Evolutionary conservation across 2,329 filamentous ascomycete genomes (phyloP).

Genomic region (Fusarium lyarnte): DNA sequence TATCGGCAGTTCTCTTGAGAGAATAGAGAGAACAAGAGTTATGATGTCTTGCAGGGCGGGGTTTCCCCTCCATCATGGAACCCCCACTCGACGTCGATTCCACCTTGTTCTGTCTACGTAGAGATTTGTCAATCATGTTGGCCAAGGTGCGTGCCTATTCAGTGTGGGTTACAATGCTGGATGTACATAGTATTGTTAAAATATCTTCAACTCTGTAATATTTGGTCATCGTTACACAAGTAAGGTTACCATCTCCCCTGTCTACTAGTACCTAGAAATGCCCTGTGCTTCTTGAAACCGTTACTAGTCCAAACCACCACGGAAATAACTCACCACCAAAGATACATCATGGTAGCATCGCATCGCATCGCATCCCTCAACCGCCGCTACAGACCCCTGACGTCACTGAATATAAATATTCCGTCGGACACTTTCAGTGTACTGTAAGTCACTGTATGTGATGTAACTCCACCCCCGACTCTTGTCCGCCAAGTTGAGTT

Average conservation of each 20-base stretch:
- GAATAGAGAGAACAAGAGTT: slow-evolving; percentile 4
- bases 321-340: slow-evolving; percentile 8
- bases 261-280: background rate
- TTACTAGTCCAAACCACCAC: slow-evolving; percentile 1
- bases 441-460: background rate
- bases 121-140: background rate
- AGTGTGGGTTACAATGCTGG: background rate
- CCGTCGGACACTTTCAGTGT: background rate
- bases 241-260: background rate
- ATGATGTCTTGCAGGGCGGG: slow-evolving; percentile 17
- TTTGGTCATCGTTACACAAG: background rate
- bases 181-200: background rate
- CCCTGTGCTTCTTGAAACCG: background rate
- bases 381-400: slow-evolving; percentile 11
- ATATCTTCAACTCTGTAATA: background rate
- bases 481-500: background rate
- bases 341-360: background rate
- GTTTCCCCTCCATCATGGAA: slow-evolving; percentile 16
- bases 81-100: slow-evolving; percentile 2
- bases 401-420: background rate
- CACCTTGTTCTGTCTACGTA: background rate
- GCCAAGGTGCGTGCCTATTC: background rate
- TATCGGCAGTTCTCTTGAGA: slow-evolving; percentile 17
- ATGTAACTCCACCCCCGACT: background rate
- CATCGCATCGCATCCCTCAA: slow-evolving; percentile 2